phyloP scores from a whole-genome alignment of 1,284 basidiomycete species.

The Sphaerobolus stellatus region DNA sequence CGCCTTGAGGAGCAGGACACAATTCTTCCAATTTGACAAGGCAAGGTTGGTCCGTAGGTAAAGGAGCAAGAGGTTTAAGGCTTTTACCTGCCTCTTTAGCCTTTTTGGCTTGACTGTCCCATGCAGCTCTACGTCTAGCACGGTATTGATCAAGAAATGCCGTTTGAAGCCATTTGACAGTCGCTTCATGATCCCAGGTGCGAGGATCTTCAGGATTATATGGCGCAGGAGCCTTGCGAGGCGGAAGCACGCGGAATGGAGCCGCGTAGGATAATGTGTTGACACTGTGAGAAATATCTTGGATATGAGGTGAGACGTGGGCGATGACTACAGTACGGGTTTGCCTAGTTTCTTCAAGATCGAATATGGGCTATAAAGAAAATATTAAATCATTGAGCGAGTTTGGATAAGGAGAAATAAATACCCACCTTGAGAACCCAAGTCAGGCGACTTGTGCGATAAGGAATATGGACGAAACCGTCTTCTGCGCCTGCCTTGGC shows the following conservation, averaged over 20 bases:
- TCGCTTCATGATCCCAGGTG: conserved; percentile 32
- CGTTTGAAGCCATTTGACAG: conserved; percentile 25
- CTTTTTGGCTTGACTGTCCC: conserved; percentile 15
- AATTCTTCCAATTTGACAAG: too few relatives aligned
- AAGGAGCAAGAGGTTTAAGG: conserved; percentile 12
- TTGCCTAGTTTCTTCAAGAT: conserved; percentile 32
- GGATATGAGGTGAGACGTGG: conserved; percentile 38
- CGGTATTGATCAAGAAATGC: conserved; percentile 24
- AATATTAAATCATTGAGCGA: background rate
- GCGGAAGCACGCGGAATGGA: conserved; percentile 31
- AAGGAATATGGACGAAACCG: conserved; percentile 38
- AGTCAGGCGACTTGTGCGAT: conserved; percentile 34
- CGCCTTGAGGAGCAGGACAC: too few relatives aligned
- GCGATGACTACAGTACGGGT: conserved; percentile 35
- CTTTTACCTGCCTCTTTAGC: conserved; percentile 17
- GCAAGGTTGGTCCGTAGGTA: too few relatives aligned
- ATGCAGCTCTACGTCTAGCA: conserved; percentile 9
- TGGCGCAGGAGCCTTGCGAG: conserved; percentile 26
- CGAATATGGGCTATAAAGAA: conserved; percentile 32
- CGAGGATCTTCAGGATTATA: conserved; percentile 32
- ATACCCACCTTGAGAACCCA: conserved; percentile 33
- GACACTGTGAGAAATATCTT: conserved; percentile 33
- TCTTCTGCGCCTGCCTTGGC: conserved; percentile 35
- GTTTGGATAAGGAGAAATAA: background rate
- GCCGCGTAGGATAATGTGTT: conserved; percentile 34